Evolutionary conservation across 148 eudicot genomes (phyloP), one percentile per base, ranked within the genome.

Genomic region (Spergularia bocconei): DNA sequence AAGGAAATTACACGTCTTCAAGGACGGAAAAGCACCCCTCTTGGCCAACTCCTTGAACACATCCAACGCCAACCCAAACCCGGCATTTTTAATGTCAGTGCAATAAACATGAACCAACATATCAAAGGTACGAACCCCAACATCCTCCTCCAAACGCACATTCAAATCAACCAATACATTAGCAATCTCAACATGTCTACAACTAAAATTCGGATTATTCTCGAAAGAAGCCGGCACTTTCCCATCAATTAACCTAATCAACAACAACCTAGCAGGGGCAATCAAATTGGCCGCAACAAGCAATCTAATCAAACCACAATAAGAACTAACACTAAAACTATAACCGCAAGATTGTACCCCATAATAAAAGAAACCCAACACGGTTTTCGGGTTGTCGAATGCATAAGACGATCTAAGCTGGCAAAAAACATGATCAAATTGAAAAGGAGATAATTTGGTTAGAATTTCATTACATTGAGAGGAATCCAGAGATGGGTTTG

Each of bases 71-170:
- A 77, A 61, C 14, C 83, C 83, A 21, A 80, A 84, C 20, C 93
- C 91, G 17, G 65, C 72, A 81, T 73, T 70, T 71, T 81, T 89
- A 55, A 91, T 73, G 70, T 87, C 86, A 44, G 82, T 85, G 58
- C 88, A 83, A 75, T 86, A 93, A 59, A 91, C 86, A 88, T 88
- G 90, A 81, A 91, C 68, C 83, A 93, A 86, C 83, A 90, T 75
- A 84, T 93, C 97, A 82, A 81, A 86, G 10, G 65, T 65, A 80
- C 76, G 84, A 79, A 82, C 38, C 17, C 84, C 85, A 71, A 69
- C 36, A 21, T 50, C 56, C 59, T 57, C 73, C 53, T 82, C 82
- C 0, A 63, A 77, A 66, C 71, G 81, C 17, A 66, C 64, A 82
- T 63, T 75, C 81, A 91, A 75, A 75, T 87, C 85, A 55, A 79